Percentiles rank a stretch among this genome's conserved stretches.
Evolutionary conservation across 805 yeast species (phyloP).

Genomic region (Candida hungchunana): DNA sequence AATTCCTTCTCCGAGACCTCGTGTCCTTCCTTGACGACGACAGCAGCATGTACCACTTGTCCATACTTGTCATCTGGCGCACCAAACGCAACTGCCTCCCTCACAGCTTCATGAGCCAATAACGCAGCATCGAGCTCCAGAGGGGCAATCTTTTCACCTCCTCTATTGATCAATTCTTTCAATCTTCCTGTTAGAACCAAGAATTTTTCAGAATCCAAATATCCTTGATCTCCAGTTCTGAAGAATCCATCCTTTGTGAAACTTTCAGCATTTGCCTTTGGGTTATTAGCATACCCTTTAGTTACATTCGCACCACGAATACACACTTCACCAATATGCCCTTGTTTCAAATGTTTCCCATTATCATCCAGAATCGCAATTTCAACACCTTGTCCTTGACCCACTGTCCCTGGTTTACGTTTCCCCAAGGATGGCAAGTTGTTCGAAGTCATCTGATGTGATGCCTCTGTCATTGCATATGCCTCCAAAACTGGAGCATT

Average conservation of each 20-base stretch:
- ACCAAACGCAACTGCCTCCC: constrained; percentile 69
- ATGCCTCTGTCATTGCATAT: constrained; percentile 77
- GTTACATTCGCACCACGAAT: constrained; percentile 68
- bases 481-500: constrained; percentile 72
- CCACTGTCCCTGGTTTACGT: constrained; percentile 69
- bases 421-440: constrained; percentile 60
- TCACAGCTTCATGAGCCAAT: constrained; percentile 56
- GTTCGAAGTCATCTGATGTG: constrained; percentile 78
- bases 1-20: constrained; percentile 39
- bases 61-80: constrained; percentile 66
- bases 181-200: constrained; percentile 63
- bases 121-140: constrained; percentile 61
- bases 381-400: constrained; percentile 67
- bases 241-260: constrained; percentile 56
- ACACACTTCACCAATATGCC: constrained; percentile 63
- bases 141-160: constrained; percentile 76
- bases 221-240: constrained; percentile 79
- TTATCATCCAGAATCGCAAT: constrained; percentile 50
- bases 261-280: constrained; percentile 63
- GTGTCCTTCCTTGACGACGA: constrained; percentile 46
- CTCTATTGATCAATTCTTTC: constrained; percentile 71
- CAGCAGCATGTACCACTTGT: constrained; percentile 66
- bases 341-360: constrained; percentile 44
- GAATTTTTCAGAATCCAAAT: constrained; percentile 53
- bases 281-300: constrained; percentile 66